These are phyloP conservation scores for Spirogloea muscicola DNA, from an alignment of 139 green algal genomes.

Conservation along the genomic window DNA sequence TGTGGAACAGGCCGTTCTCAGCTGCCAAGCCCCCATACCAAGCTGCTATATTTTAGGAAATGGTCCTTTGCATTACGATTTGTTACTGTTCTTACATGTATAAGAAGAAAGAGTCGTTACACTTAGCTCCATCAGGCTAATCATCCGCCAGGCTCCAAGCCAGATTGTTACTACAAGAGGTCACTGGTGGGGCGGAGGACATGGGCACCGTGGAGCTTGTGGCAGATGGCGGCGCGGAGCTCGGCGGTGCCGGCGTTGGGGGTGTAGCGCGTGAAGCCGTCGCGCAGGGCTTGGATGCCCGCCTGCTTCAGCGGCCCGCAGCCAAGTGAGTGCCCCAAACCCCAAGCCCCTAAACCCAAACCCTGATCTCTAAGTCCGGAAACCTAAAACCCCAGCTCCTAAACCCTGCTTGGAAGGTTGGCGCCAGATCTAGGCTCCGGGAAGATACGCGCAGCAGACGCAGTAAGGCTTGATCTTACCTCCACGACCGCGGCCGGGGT, in stretches of 20 bases:
- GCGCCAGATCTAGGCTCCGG: no score
- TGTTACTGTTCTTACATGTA: neutral
- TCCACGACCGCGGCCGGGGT: constrained; percentile 75
- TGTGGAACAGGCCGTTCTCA: constrained; percentile 87
- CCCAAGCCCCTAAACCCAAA: neutral
- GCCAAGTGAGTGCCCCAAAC: neutral
- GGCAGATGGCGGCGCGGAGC: constrained; percentile 75
- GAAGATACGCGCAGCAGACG: no score
- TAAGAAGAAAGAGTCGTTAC: neutral
- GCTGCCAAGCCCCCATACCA: no score
- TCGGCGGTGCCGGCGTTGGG: constrained; percentile 79
- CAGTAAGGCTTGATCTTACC: constrained; percentile 60
- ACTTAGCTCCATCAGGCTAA: neutral
- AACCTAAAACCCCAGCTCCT: neutral
- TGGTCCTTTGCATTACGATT: no score
- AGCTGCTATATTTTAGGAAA: no score
- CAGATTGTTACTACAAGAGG: no score
- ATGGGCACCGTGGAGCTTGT: constrained; percentile 78
- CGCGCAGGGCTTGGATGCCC: constrained; percentile 48
- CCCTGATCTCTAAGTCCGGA: neutral
- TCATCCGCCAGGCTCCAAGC: neutral
- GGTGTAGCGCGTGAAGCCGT: constrained; percentile 87
- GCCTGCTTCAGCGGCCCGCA: neutral
- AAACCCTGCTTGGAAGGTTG: no score
- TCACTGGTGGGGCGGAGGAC: no score